Evolutionary conservation across 2,329 filamentous ascomycete species (phyloP), one percentile per base, ranked within the genome.

Genomic region (Trichoderma semiorbis): DNA sequence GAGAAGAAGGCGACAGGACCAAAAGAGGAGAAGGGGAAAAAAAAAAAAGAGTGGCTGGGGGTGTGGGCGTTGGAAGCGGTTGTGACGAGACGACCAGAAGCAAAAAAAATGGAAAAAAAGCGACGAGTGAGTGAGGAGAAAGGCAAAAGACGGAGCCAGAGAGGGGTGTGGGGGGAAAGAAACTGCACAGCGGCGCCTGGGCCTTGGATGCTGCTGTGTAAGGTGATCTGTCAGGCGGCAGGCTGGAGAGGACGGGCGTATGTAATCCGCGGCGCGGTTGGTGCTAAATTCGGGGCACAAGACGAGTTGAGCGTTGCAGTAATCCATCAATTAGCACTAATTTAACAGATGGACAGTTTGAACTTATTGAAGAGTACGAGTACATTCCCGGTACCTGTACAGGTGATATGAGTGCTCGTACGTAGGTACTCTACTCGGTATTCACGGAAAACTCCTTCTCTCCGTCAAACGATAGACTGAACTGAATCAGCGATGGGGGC

Each of bases 181-280:
- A 28, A 26, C 63, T 61, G 55, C 55, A 43, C 63, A 43, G 58
- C 68, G 58, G 58, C 30, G 32, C 24, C 43, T 34, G 24, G 28
- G 36, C 7, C 21, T 28, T 53, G 47, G 36, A 43, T 30, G 30
- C 39, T 21, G 60, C 30, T 71, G 70, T 67, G 63, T 68, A 36
- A 71, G 70, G 70, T 71, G 70, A 71, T 71, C 70, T 71, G 63
- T 71, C 70, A 71, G 70, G 63, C 70, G 32, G 69, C 43, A 68
- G 28, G 65, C 11, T 32, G 55, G 57, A 47, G 43, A 28, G 32
- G 58, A 69, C 67, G 67, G 67, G 67, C 67, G 67, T 70, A 70
- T 70, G 65, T 60, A 60, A 68, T 60, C 55, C 53, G 12, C 39
- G 26, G 24, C 39, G 30, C 28, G 30, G 39, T 12, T 63, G 18